Evolutionary conservation across 176 grass and related monocot genomes (phyloP), one percentile per base, ranked within the genome.

Genomic region (Cenchrus americanus): DNA sequence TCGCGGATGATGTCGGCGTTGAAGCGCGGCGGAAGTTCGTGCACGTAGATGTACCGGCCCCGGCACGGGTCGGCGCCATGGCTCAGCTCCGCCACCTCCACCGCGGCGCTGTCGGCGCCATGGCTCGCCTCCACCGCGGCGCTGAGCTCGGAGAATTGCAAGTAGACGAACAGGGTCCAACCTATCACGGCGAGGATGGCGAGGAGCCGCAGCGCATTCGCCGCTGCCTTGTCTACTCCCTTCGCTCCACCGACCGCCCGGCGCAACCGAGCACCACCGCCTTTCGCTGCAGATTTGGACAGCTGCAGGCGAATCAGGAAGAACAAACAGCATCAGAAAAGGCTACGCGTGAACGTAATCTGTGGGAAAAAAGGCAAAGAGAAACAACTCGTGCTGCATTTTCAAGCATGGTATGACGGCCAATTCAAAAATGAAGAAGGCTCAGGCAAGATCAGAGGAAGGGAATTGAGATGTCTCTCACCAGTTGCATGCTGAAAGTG

Each of bases 31-130:
- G 93, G 93, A 54, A 96, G 83, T 61, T 90, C 43, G 48, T 92
- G 82, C 24, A 86, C 62, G 87, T 91, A 96, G 84, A 96, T 53
- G 84, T 96, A 93, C 81, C 91, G 70, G 6, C 91, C 88, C 10
- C 78, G 44, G 81, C 94, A 96, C 13, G 86, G 85, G 60, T 93
- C 34, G 34, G 34, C 0, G 49, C 5, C 13, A 37, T 37, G 34
- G 13, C 14, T 22, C 6, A 78, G 52, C 68, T 59, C 23, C 60
- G 19, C 62, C 8, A 78, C 60, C 68, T 59, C 23, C 60, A n/a
- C 62, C n/a, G 51, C n/a, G 41, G 15, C 44, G 73, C 11, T 70
- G 54, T 37, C 34, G 34, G 34, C 34, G 34, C 17, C 30, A 10
- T 4, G 70, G 51, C 57, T 68, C 23, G 74, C 60, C 68, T 59